These are phyloP conservation scores for Xenoacremonium recifei DNA, from an alignment of 2,329 filamentous ascomycete genomes.

Conservation along the genomic window DNA sequence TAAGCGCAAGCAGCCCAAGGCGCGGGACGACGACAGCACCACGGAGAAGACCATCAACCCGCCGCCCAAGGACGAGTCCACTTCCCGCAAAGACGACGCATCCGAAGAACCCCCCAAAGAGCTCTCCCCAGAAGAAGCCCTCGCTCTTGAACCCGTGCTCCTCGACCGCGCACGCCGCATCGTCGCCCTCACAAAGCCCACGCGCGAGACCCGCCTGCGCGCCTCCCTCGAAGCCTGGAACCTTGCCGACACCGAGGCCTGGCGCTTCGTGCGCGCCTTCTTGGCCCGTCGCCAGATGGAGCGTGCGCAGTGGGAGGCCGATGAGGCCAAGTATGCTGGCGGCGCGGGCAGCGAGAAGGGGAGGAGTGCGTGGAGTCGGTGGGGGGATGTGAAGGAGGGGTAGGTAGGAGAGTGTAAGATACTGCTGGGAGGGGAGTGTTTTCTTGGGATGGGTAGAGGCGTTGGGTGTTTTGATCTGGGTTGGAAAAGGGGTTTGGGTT, in stretches of 20 bases:
- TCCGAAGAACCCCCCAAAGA: conserved; percentile 31
- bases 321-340: conserved; percentile 63
- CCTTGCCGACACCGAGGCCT: conserved; percentile 72
- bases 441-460: no score
- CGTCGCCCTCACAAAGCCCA: conserved; percentile 45
- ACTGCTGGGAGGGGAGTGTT: no score
- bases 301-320: conserved; percentile 66
- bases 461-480: no score
- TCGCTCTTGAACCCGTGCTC: conserved; percentile 53
- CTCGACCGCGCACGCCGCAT: conserved; percentile 49
- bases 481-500: no score
- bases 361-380: conserved; percentile 34
- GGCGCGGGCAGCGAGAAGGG: conserved; percentile 55
- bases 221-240: conserved; percentile 64
- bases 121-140: conserved; percentile 47
- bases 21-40: conserved; percentile 4
- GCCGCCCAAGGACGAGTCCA: conserved; percentile 2
- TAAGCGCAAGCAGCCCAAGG: conserved; percentile 22
- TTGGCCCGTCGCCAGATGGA: conserved; percentile 62
- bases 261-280: conserved; percentile 71
- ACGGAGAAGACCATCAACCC: conserved; percentile 6
- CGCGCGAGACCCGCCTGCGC: conserved; percentile 45
- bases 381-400: conserved; percentile 28
- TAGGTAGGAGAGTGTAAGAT: no score
- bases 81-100: conserved; percentile 17